Evolutionary conservation across 139 green algal species (phyloP).

Genomic region (Yamagishiella unicocca): DNA sequence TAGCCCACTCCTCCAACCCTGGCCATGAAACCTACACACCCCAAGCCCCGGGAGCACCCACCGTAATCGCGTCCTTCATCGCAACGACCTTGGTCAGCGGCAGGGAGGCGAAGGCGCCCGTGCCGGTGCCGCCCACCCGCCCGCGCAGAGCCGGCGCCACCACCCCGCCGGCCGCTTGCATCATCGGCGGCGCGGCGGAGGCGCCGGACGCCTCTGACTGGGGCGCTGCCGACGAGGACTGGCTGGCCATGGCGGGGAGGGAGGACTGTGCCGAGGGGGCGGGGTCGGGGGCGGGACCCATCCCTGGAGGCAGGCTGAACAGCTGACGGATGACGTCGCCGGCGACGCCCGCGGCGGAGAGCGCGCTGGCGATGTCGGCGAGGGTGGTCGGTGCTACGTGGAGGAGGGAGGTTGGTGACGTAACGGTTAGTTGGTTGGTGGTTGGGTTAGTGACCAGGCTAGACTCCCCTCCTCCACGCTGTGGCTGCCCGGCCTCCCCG

Average conservation of each 20-base stretch:
- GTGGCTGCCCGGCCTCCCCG: neutral
- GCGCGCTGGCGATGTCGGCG: constrained; percentile 11
- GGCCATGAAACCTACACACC: too few relatives aligned
- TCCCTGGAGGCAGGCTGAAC: neutral
- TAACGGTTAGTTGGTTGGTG: neutral
- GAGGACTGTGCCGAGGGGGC: neutral
- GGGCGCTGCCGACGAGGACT: too few relatives aligned
- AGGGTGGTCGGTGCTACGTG: neutral
- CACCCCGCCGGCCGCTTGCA: neutral
- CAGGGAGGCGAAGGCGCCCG: neutral
- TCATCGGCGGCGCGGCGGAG: neutral
- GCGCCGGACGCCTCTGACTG: too few relatives aligned
- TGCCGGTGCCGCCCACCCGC: neutral
- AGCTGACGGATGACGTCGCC: constrained; percentile 7
- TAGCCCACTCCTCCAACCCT: too few relatives aligned
- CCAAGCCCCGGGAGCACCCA: neutral
- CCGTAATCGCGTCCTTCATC: neutral
- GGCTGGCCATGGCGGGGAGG: too few relatives aligned
- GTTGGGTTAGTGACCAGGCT: neutral
- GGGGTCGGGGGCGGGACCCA: neutral
- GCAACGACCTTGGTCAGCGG: neutral
- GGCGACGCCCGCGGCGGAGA: neutral
- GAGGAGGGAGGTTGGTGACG: neutral
- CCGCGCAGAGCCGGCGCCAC: neutral
- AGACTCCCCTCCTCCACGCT: neutral